These are phyloP conservation scores for Coriaria nepalensis DNA, from an alignment of 306 rosid species.

Conservation along the genomic window DNA sequence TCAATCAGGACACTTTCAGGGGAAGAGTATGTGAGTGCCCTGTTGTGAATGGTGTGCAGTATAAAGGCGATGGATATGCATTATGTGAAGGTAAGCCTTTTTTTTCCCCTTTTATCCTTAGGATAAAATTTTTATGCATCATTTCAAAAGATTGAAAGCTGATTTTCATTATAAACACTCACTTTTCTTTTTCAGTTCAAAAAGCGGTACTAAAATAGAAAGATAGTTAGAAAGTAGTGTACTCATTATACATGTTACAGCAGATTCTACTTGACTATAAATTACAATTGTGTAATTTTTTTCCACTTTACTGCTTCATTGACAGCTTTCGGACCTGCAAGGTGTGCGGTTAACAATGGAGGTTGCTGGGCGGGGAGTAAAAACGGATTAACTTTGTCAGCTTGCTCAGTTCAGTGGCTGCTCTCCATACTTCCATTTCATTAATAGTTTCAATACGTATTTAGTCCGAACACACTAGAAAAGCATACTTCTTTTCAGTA, in stretches of 20 bases:
- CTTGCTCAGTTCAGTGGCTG: slow-evolving; percentile 87
- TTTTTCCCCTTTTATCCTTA: slow-evolving; percentile 2
- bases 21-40: slow-evolving; percentile 98
- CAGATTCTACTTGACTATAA: not conserved
- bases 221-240: too few species aligned
- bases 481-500: too few species aligned
- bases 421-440: slow-evolving; percentile 8
- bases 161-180: too few species aligned
- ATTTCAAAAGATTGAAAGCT: too few species aligned
- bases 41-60: slow-evolving; percentile 60
- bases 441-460: slow-evolving; percentile 3
- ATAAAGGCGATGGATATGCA: slow-evolving; percentile 75
- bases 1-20: slow-evolving; percentile 76
- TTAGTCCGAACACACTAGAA: too few species aligned
- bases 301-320: slow-evolving; percentile 12
- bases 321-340: slow-evolving; percentile 89
- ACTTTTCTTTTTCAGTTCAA: too few species aligned
- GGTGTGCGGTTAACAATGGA: slow-evolving; percentile 71
- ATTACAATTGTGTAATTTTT: not conserved
- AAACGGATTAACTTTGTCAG: slow-evolving; percentile 40
- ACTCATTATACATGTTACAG: too few species aligned
- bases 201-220: too few species aligned
- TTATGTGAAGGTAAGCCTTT: slow-evolving; percentile 53
- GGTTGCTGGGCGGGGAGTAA: slow-evolving; percentile 78
- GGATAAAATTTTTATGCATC: slow-evolving; percentile 3